Conservation (phyloP, 306 rosid species). For the Gynostemma pentaphyllum region DNA sequence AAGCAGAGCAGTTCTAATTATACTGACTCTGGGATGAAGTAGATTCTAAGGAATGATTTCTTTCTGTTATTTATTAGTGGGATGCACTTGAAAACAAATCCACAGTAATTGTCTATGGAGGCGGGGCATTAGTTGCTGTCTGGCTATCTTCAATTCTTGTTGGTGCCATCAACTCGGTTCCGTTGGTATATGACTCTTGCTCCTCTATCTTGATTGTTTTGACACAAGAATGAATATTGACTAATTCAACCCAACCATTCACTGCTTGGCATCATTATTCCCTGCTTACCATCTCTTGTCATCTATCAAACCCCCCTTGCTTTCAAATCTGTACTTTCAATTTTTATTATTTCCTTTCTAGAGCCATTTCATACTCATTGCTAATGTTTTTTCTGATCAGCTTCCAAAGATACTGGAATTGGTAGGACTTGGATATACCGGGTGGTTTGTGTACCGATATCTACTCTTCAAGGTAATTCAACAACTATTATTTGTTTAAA, state of each 20-base stretch:
- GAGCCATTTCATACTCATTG: constrained; percentile 12
- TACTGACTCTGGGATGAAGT: background rate
- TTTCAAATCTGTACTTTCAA: background rate
- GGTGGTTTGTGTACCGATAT: constrained; percentile 99
- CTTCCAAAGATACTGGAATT: constrained; percentile 93
- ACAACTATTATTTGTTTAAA: background rate
- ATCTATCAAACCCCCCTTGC: background rate
- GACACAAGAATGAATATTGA: background rate
- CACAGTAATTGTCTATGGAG: constrained; percentile 83
- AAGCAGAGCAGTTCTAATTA: background rate
- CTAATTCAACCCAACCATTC: background rate
- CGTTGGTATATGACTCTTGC: constrained; percentile 49
- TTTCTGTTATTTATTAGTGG: constrained; percentile 46
- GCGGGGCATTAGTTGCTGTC: constrained; percentile 74
- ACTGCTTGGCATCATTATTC: background rate
- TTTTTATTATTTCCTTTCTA: background rate
- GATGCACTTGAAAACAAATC: constrained; percentile 95
- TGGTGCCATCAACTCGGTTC: constrained; percentile 87
- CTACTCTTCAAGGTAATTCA: constrained; percentile 81
- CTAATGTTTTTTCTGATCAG: constrained; percentile 26
- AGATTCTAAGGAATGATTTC: background rate
- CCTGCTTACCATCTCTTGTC: background rate
- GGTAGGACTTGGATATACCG: constrained; percentile 97
- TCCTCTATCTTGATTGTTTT: background rate
- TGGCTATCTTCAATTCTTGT: constrained; percentile 88